phyloP scores from a whole-genome alignment of 257 asterid genomes.

The Ilex asprella region DNA sequence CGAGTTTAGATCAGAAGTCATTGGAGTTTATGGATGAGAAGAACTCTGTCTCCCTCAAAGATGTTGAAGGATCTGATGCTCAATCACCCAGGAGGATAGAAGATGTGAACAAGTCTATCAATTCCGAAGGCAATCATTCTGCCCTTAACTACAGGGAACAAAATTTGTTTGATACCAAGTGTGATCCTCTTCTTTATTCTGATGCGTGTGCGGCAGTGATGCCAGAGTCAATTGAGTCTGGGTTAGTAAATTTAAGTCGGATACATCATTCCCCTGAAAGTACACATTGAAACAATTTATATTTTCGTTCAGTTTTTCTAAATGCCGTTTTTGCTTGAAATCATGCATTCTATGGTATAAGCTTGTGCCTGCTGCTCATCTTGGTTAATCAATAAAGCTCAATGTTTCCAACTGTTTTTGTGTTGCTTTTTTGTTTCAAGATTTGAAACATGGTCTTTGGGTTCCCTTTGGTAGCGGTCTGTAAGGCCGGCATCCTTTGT shows the following conservation, averaged over 20 bases:
- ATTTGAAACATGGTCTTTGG: too few relatives aligned
- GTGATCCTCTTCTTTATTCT: constrained; percentile 39
- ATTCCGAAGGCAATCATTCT: neutral
- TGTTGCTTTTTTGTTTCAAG: too few relatives aligned
- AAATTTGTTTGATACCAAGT: constrained; percentile 42
- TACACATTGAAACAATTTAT: constrained; percentile 92
- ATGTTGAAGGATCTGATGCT: constrained; percentile 24
- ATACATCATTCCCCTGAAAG: constrained; percentile 99
- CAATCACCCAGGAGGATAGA: constrained; percentile 14
- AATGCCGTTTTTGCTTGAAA: constrained; percentile 24
- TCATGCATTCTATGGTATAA: too few relatives aligned
- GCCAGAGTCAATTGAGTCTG: constrained; percentile 65
- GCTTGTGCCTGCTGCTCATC: too few relatives aligned
- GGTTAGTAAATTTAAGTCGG: constrained; percentile 84
- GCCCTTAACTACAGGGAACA: constrained; percentile 25
- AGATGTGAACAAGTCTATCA: constrained; percentile 16
- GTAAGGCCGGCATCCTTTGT: too few relatives aligned
- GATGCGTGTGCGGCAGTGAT: constrained; percentile 61
- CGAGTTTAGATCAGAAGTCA: constrained; percentile 11
- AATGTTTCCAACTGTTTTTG: too few relatives aligned
- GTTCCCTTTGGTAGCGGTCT: too few relatives aligned
- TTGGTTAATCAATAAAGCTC: too few relatives aligned
- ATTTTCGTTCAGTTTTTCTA: constrained; percentile 42
- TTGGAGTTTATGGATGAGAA: constrained; percentile 18
- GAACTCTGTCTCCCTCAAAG: constrained; percentile 4